A percentile compares a stretch with the other conserved stretches of the same genome.
These are phyloP conservation scores for Cordyceps cicadae DNA, from an alignment of 2,329 filamentous ascomycete genomes.

Conservation along the genomic window DNA sequence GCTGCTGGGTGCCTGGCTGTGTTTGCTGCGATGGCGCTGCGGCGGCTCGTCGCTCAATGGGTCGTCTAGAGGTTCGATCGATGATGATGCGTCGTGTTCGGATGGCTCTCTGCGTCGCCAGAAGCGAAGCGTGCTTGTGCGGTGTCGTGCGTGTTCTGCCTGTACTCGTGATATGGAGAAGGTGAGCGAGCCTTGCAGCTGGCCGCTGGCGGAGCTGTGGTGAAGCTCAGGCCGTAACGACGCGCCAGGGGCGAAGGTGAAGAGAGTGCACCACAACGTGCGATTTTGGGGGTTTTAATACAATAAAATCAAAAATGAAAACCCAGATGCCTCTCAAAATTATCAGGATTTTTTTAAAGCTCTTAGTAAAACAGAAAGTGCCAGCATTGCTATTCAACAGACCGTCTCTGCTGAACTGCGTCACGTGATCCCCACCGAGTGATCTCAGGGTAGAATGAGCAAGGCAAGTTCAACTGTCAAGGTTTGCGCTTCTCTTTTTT, in stretches of 20 bases:
- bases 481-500: background rate
- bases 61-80: background rate
- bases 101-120: background rate
- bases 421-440: background rate
- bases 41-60: background rate
- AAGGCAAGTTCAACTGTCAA: background rate
- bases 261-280: background rate
- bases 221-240: constrained; percentile 2
- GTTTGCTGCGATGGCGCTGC: background rate
- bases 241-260: background rate
- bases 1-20: constrained; percentile 13
- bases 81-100: background rate
- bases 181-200: background rate
- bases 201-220: constrained; percentile 6
- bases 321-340: rapidly evolving
- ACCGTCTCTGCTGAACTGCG: background rate
- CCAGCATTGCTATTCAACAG: background rate
- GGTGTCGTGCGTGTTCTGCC: background rate
- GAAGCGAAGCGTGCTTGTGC: background rate
- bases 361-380: background rate
- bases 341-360: no score
- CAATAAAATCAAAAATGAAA: background rate
- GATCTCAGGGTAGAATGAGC: background rate
- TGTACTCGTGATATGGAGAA: constrained; percentile 6
- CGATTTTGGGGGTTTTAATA: background rate